Conservation (phyloP, 108 stramenopile genomes). For the Epithemia pelagica region DNA sequence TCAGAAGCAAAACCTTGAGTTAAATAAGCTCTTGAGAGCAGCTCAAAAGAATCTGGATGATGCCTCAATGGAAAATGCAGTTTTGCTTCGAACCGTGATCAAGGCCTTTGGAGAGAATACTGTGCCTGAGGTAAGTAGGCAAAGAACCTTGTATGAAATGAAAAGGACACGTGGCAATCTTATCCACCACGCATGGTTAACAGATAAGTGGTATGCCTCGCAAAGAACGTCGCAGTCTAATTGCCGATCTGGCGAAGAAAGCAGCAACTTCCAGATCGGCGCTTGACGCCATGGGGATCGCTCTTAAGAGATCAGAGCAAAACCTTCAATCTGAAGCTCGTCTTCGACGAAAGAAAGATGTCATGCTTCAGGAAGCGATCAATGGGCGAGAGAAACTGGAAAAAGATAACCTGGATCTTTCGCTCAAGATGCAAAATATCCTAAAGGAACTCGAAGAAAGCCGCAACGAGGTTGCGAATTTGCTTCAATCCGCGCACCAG, state of each 20-base stretch:
- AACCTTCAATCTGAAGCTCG: background rate
- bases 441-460: background rate
- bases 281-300: background rate
- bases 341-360: background rate
- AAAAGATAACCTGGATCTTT: background rate
- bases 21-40: background rate
- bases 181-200: no score
- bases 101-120: background rate
- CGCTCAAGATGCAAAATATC: background rate
- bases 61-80: background rate
- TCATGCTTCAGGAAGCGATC: background rate
- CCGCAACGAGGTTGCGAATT: conserved; percentile 17
- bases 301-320: background rate
- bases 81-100: background rate
- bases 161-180: no score
- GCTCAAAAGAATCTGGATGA: background rate
- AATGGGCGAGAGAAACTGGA: background rate
- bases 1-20: background rate
- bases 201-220: background rate
- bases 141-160: no score
- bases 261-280: background rate
- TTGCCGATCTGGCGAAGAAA: background rate
- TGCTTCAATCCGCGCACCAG: conserved; percentile 24
- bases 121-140: background rate
- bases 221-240: background rate